These are phyloP conservation scores for Penicillium sp. DNA, from an alignment of 2,329 filamentous ascomycete species.

Conservation along the genomic window DNA sequence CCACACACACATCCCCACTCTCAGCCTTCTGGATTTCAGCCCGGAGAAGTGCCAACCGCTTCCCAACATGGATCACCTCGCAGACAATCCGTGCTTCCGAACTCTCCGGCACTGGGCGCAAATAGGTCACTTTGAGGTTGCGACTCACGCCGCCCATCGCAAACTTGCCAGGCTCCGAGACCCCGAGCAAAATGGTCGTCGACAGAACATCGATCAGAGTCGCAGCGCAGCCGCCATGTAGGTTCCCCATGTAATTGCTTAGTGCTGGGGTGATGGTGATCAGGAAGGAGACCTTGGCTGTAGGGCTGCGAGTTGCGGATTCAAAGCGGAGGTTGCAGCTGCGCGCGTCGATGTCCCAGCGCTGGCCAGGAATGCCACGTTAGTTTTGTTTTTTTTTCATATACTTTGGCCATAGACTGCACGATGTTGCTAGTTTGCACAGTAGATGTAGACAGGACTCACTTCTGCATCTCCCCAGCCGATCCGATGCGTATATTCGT, in stretches of 20 bases:
- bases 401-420: too few species aligned
- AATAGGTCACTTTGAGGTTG: constrained; percentile 64
- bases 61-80: constrained; percentile 58
- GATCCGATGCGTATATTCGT: constrained; percentile 26
- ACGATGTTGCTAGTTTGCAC: too few species aligned
- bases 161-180: constrained; percentile 61
- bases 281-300: constrained; percentile 34
- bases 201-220: constrained; percentile 68
- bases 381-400: background rate
- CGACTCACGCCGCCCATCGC: constrained; percentile 61
- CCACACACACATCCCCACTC: constrained; percentile 54
- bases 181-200: constrained; percentile 55
- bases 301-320: constrained; percentile 36
- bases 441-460: constrained; percentile 3
- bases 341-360: constrained; percentile 31
- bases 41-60: constrained; percentile 52
- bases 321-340: constrained; percentile 38
- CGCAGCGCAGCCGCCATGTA: constrained; percentile 77
- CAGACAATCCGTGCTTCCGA: constrained; percentile 54
- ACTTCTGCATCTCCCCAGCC: constrained; percentile 21
- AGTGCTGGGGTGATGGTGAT: constrained; percentile 74
- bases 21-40: constrained; percentile 55
- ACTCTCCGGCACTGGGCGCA: constrained; percentile 59
- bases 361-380: constrained; percentile 17
- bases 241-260: constrained; percentile 85